Evolutionary conservation across 768 basidiomycete genomes (phyloP).

Genomic region (Dendrothele bispora): DNA sequence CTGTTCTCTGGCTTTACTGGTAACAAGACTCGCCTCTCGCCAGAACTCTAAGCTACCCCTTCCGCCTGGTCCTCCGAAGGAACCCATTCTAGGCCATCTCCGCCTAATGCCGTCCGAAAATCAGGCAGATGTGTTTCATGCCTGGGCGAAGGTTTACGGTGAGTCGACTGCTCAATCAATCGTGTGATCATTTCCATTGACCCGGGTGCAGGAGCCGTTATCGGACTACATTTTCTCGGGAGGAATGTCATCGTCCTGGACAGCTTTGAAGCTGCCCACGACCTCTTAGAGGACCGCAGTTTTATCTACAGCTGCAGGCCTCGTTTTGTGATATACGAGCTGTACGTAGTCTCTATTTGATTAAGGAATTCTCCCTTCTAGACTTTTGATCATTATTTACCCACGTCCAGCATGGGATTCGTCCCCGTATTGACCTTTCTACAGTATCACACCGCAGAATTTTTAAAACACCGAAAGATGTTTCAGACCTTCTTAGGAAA

Average conservation of each 20-base stretch:
- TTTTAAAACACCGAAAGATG: conserved; percentile 19
- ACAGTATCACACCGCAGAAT: conserved; percentile 21
- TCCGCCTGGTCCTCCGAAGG: no score
- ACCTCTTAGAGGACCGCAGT: conserved; percentile 27
- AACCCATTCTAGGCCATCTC: no score
- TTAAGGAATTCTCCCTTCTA: no score
- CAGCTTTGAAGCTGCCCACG: conserved; percentile 23
- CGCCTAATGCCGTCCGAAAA: no score
- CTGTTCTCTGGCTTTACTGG: no score
- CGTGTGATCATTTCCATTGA: no score
- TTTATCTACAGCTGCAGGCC: conserved; percentile 26
- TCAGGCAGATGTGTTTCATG: no score
- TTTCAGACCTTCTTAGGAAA: conserved; percentile 17
- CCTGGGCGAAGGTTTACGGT: no score
- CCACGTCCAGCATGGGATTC: conserved; percentile 16
- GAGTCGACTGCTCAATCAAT: no score
- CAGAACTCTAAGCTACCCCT: no score
- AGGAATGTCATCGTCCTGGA: conserved; percentile 23
- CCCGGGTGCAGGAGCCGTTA: conserved; percentile 25
- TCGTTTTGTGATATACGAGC: conserved; percentile 14
- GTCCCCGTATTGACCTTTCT: conserved; percentile 17
- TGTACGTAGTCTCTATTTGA: conserved; percentile 12
- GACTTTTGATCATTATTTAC: no score
- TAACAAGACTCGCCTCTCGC: no score
- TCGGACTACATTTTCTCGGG: conserved; percentile 22